Conservation (phyloP, 805 yeast species). For the Candida lessepsii region DNA sequence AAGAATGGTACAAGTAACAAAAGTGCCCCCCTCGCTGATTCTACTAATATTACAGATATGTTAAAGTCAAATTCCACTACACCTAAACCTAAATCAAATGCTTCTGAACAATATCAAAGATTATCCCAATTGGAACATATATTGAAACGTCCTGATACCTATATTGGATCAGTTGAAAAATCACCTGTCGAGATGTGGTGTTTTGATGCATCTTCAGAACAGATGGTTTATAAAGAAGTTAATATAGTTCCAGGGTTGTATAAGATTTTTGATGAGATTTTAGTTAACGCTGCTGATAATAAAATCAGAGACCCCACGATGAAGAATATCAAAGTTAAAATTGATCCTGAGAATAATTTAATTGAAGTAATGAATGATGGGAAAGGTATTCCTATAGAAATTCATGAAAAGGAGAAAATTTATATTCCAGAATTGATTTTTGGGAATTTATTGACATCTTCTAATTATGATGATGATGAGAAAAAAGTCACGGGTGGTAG, state of each 20-base stretch:
- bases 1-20: conserved; percentile 4
- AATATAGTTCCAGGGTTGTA: conserved; percentile 92
- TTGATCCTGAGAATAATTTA: conserved; percentile 69
- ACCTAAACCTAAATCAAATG: conserved; percentile 20
- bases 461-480: conserved; percentile 93
- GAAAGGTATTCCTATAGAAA: conserved; percentile 90
- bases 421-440: conserved; percentile 95
- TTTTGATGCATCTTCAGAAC: conserved; percentile 49
- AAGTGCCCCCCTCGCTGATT: conserved; percentile 23
- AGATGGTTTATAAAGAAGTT: conserved; percentile 56
- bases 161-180: conserved; percentile 90
- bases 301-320: conserved; percentile 91
- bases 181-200: conserved; percentile 84
- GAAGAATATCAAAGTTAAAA: conserved; percentile 82
- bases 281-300: conserved; percentile 98
- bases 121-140: conserved; percentile 95
- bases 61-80: neutral
- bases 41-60: conserved; percentile 20
- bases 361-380: conserved; percentile 91
- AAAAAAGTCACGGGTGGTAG: conserved; percentile 98
- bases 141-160: conserved; percentile 95
- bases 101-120: conserved; percentile 83
- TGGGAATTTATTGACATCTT: conserved; percentile 91
- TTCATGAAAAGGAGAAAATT: conserved; percentile 86
- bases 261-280: conserved; percentile 94